Evolutionary conservation across 768 basidiomycete genomes (phyloP), one percentile per base, ranked within the genome.

Genomic region (Amanita pseudoporphyria): DNA sequence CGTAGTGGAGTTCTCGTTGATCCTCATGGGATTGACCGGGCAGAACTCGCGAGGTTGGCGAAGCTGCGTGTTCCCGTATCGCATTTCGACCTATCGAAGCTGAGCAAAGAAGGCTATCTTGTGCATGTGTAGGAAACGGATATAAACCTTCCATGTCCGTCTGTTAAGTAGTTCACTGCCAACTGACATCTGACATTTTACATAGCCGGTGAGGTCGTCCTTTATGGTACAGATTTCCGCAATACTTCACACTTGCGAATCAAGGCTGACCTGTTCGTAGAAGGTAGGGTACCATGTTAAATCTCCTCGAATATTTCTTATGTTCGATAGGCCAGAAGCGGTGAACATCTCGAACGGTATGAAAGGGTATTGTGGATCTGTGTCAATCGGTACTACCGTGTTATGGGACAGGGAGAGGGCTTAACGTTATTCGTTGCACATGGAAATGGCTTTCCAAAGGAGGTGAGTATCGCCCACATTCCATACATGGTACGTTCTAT

Each of bases 261-360:
- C 81, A 97, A 96, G 76, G 87, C 92, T 5, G 96, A 99, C 61
- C 63, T 99, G 40, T 90, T 99, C 56, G 95, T 67, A 94, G 93
- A 44, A 80, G 90, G 73, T 81, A 53, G 57, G 76, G 67, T 10
- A 47, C 5, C 9, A n/a, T 39, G 26, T 18, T 39, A 6, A 24
- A n/a, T 32, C 7, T 13, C 28, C 30, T 10, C 19, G 4, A 52
- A 7, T 28, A 28, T 3, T 16, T 51, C 41, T 33, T 13, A 37
- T 30, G 33, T 14, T 28, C 40, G 55, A 2, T 51, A 79, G 83
- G 26, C 93, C 94, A 4, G 93, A 95, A 63, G 91, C 96, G 1
- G 84, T 99, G 64, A 97, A 97, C 67, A 87, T 98, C 64, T 90
- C 92, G 28, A n/a, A n/a, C n/a, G n/a, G n/a, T n/a, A n/a, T n/a